Evolutionary conservation across 2,329 filamentous ascomycete species (phyloP).

Genomic region (Zymoseptoria pseudotritici): DNA sequence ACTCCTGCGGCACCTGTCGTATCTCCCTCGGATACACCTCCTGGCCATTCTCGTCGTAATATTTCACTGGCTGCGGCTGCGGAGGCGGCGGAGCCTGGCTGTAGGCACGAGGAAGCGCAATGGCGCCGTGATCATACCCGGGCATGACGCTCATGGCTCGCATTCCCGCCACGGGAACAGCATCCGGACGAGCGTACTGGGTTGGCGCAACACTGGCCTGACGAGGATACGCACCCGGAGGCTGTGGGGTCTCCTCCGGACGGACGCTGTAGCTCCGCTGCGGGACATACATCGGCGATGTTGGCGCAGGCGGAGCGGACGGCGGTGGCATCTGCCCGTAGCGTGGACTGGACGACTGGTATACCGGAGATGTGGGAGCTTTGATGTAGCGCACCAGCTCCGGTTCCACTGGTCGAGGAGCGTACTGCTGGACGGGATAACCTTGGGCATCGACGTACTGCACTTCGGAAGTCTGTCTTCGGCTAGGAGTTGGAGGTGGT

Average conservation of each 20-base stretch:
- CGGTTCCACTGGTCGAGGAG: slow-evolving; percentile 10
- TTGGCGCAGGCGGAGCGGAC: slow-evolving; percentile 21
- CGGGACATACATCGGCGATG: slow-evolving; percentile 20
- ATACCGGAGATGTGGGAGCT: slow-evolving; percentile 22
- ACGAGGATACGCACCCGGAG: slow-evolving; percentile 11
- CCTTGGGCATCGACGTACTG: slow-evolving; percentile 25
- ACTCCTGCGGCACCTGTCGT: slow-evolving; percentile 19
- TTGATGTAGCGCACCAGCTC: slow-evolving; percentile 17
- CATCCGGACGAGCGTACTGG: slow-evolving; percentile 26
- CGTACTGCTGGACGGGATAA: slow-evolving; percentile 19
- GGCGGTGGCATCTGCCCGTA: slow-evolving; percentile 17
- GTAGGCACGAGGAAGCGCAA: slow-evolving; percentile 7
- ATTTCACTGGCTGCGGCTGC: slow-evolving; percentile 25
- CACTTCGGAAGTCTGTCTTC: slow-evolving; percentile 16
- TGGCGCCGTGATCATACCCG: slow-evolving; percentile 18
- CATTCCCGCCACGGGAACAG: slow-evolving; percentile 14
- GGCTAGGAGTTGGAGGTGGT: slow-evolving; percentile 19
- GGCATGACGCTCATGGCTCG: slow-evolving; percentile 36
- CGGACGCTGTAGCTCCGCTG: slow-evolving; percentile 28
- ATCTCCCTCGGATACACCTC: slow-evolving; percentile 24
- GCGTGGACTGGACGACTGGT: slow-evolving; percentile 11
- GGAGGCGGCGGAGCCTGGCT: slow-evolving; percentile 14
- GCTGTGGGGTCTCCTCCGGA: slow-evolving; percentile 47
- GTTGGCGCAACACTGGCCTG: slow-evolving; percentile 38
- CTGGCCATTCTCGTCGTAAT: slow-evolving; percentile 36